phyloP scores from a whole-genome alignment of 1,284 basidiomycete genomes.

The Fomitopsis palustris region DNA sequence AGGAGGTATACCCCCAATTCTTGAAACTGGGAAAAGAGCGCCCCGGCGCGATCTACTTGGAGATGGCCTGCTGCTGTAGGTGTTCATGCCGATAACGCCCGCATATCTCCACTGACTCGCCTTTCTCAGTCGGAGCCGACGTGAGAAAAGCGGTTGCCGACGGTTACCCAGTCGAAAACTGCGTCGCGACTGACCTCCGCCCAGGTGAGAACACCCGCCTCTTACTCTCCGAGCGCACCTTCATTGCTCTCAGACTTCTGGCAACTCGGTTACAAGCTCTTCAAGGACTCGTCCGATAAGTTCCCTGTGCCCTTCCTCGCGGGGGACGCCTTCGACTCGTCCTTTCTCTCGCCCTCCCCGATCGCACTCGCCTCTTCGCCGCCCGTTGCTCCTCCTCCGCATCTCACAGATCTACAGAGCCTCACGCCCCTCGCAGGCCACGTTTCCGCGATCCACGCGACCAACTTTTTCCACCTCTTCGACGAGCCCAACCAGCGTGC shows the following conservation, averaged over 20 bases:
- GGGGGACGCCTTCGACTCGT: slow-evolving; percentile 39
- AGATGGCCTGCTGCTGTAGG: slow-evolving; percentile 44
- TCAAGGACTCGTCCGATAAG: slow-evolving; percentile 25
- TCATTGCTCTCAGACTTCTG: slow-evolving; percentile 20
- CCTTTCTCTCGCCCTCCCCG: slow-evolving; percentile 22
- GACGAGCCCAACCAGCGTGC: slow-evolving; percentile 34
- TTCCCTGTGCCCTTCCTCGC: slow-evolving; percentile 40
- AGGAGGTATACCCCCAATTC: slow-evolving; percentile 40
- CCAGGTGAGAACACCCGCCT: not conserved
- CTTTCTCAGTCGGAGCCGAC: slow-evolving; percentile 41
- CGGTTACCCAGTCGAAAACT: slow-evolving; percentile 32
- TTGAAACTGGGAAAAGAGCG: slow-evolving; percentile 37
- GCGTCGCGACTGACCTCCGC: slow-evolving; percentile 32
- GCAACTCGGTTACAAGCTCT: slow-evolving; percentile 18
- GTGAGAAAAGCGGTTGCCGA: slow-evolving; percentile 38
- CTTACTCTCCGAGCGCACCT: too few relatives aligned
- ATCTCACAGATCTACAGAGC: slow-evolving; percentile 24
- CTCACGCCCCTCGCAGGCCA: slow-evolving; percentile 36
- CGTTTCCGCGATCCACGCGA: slow-evolving; percentile 39
- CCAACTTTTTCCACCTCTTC: slow-evolving; percentile 47
- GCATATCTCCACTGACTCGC: not conserved
- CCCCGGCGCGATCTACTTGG: slow-evolving; percentile 44
- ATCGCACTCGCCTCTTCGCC: slow-evolving; percentile 13
- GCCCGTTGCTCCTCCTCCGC: slow-evolving; percentile 10
- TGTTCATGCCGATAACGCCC: too few relatives aligned